Base-by-base conservation (phyloP, 805 yeast genomes). In the Metschnikowia amazonensis region DNA sequence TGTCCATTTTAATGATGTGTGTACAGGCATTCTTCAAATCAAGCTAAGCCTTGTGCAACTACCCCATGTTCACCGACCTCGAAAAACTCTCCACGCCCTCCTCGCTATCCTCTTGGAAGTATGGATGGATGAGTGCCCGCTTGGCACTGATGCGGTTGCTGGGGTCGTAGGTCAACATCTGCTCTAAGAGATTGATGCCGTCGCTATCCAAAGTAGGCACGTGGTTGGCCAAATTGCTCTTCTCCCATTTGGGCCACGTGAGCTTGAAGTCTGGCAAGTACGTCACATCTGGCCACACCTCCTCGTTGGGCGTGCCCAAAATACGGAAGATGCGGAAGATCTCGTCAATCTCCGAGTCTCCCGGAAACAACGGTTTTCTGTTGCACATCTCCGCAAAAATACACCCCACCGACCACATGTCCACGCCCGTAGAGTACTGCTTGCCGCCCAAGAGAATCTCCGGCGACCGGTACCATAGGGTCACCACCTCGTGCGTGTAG, bases 391-490 rank as follows among this genome's bases (percentile, higher is more conserved):
- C 99, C 5, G 97, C 99, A 65, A 94, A 86, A 39, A 94, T 94
- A 63, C 97, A 90, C 13, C 99, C 99, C 50, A 92, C 86, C 9
- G 97, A 88, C 99, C 99, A 94, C 86, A 94, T 89, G 65, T 94
- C 99, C 43, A 94, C 97, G 16, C 98, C 97, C 0, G 98, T 94
- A 29, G 97, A 88, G 66, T 94, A 94, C 60, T 94, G 97, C 56
- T 95, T 87, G 3, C 97, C 97, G 11, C 99, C 99, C 53, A 94
- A 77, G 49, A 94, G 72, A 46, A 94, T 88, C 67, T 94, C 99
- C 3, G 99, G 99, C 0, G 97, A 89, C 55, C 99, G 76, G 65
- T 94, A 94, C 99, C 99, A 94, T 56, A 94, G 72, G 0, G 99
- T 94, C 40, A 94, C 99, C 38, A 94, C 98, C 65, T 94, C 99